phyloP scores from a whole-genome alignment of 2,329 filamentous ascomycete species.

The Karstenula rhodostoma region DNA sequence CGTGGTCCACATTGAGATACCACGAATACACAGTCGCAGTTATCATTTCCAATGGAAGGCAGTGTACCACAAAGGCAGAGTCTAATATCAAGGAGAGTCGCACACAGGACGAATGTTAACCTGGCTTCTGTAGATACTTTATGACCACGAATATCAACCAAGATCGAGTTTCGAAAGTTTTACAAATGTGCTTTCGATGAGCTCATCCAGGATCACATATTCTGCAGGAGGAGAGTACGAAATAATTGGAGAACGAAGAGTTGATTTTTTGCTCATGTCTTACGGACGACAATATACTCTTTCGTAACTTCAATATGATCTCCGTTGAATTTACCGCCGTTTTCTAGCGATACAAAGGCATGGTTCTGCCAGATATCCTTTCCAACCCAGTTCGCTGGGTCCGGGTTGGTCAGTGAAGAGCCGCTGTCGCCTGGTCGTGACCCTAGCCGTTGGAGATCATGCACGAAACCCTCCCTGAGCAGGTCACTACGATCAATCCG shows the following conservation, averaged over 20 bases:
- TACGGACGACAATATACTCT: slow-evolving; percentile 27
- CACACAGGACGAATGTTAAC: no score
- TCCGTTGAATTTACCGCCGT: slow-evolving; percentile 18
- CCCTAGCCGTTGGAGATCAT: slow-evolving; percentile 27
- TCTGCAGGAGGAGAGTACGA: neutral
- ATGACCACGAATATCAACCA: no score
- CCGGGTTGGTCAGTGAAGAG: slow-evolving; percentile 28
- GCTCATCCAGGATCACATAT: no score
- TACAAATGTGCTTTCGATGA: no score
- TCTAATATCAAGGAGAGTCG: no score
- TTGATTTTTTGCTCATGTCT: slow-evolving; percentile 7
- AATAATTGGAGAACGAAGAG: neutral
- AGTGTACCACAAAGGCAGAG: no score
- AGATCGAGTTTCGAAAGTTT: no score
- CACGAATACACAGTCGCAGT: no score
- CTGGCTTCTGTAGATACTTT: no score
- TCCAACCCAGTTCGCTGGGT: slow-evolving; percentile 27
- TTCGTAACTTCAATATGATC: slow-evolving; percentile 32
- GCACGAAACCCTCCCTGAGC: slow-evolving; percentile 16
- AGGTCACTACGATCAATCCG: slow-evolving; percentile 17
- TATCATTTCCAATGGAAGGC: no score
- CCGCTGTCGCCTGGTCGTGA: slow-evolving; percentile 26
- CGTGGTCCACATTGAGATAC: neutral
- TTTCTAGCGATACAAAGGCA: slow-evolving; percentile 30
- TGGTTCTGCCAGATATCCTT: slow-evolving; percentile 22